Conservation (phyloP, 306 rosid genomes). For the Cucurbita argyrosperma region DNA sequence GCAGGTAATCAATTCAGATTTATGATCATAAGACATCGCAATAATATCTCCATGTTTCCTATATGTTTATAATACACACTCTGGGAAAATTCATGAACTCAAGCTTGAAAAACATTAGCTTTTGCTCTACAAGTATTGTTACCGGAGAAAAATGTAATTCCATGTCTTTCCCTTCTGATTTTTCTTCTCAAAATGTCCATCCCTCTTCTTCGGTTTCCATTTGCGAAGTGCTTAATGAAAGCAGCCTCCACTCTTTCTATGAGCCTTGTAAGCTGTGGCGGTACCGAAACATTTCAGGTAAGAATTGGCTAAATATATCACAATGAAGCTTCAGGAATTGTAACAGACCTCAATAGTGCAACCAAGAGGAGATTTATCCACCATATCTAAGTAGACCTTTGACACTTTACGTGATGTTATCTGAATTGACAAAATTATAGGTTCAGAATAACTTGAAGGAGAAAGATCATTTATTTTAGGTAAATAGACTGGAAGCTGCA, state of each 20-base stretch:
- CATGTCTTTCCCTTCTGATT: slow-evolving; percentile 37
- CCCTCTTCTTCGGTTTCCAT: slow-evolving; percentile 34
- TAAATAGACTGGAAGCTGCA: not conserved
- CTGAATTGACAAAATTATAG: slow-evolving; percentile 15
- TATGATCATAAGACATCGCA: not conserved
- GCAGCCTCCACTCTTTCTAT: slow-evolving; percentile 52
- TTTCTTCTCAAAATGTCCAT: slow-evolving; percentile 35
- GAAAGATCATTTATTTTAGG: not conserved
- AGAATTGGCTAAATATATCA: not conserved
- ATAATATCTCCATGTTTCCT: not conserved
- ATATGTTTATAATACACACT: not conserved
- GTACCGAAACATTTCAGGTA: slow-evolving; percentile 4
- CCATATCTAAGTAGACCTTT: slow-evolving; percentile 46
- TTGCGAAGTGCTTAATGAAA: slow-evolving; percentile 45
- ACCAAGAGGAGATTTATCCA: slow-evolving; percentile 48
- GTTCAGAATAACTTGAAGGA: not conserved
- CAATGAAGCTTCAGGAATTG: not conserved
- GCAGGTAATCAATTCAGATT: not conserved
- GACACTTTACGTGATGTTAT: slow-evolving; percentile 44
- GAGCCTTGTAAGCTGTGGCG: slow-evolving; percentile 34
- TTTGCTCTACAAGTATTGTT: slow-evolving; percentile 3
- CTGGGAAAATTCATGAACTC: not conserved
- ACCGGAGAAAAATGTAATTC: slow-evolving; percentile 35
- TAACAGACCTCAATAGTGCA: slow-evolving; percentile 37
- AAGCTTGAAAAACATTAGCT: not conserved